These are phyloP conservation scores for Globisporangium paddicum DNA, from an alignment of 352 stramenopile species.

Conservation along the genomic window DNA sequence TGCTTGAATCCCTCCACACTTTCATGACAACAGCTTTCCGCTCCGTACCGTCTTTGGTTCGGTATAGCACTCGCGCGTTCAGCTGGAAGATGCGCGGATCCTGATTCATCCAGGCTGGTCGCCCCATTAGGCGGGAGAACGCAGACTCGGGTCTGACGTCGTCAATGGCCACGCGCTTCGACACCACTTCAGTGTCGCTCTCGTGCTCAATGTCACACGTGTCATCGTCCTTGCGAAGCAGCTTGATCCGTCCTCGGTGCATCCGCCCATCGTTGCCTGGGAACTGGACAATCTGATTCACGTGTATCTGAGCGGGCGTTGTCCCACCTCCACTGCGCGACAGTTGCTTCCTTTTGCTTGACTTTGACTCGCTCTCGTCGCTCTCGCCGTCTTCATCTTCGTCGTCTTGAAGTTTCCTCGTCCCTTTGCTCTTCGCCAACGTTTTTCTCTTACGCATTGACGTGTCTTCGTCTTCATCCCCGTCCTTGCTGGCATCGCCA, in stretches of 20 bases:
- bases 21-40: constrained; percentile 55
- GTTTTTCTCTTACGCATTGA: constrained; percentile 22
- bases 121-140: constrained; percentile 22
- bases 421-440: constrained; percentile 11
- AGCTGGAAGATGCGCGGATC: constrained; percentile 27
- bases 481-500: neutral
- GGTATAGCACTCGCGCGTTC: constrained; percentile 53
- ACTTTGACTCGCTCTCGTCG: neutral
- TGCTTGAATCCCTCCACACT: constrained; percentile 22
- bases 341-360: neutral
- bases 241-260: constrained; percentile 42
- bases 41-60: constrained; percentile 38
- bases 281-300: constrained; percentile 58
- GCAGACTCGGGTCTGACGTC: constrained; percentile 25
- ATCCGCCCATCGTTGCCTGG: constrained; percentile 36
- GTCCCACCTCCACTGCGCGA: neutral
- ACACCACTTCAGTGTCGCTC: constrained; percentile 40
- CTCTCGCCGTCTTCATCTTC: constrained; percentile 12
- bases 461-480: constrained; percentile 15
- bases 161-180: constrained; percentile 36
- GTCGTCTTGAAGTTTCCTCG: constrained; percentile 10
- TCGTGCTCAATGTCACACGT: constrained; percentile 62
- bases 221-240: constrained; percentile 33
- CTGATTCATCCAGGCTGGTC: constrained; percentile 9
- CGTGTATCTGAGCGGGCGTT: constrained; percentile 22